Percentiles rank a stretch among this genome's conserved stretches.
Conservation (phyloP, 1,139 yeast species). For the Nakaseomyces glabratus region DNA sequence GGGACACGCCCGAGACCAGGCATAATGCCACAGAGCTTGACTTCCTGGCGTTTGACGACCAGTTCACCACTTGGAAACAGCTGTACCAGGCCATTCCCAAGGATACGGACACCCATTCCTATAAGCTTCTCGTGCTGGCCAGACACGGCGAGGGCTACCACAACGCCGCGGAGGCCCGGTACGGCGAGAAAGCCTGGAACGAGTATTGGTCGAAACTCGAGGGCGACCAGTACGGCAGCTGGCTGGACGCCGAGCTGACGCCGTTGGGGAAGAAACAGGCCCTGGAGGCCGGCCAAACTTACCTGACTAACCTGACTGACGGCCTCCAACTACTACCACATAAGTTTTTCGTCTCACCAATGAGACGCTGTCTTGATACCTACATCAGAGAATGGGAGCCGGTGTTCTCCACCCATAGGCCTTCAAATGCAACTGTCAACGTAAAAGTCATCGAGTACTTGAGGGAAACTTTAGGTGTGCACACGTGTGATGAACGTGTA, state of each 20-base stretch:
- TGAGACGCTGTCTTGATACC: constrained; percentile 54
- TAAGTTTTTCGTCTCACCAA: constrained; percentile 52
- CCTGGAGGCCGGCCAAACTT: constrained; percentile 36
- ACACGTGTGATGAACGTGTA: constrained; percentile 55
- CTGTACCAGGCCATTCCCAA: too few relatives aligned
- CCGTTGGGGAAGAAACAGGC: constrained; percentile 49
- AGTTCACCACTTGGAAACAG: too few relatives aligned
- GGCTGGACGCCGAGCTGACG: constrained; percentile 38
- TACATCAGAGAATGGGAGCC: constrained; percentile 51
- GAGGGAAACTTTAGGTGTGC: constrained; percentile 61
- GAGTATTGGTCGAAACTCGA: constrained; percentile 46
- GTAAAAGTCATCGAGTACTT: constrained; percentile 41
- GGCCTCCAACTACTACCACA: constrained; percentile 44
- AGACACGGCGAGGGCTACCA: constrained; percentile 79
- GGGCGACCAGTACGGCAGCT: constrained; percentile 26
- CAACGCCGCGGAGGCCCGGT: constrained; percentile 49
- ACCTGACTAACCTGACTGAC: constrained; percentile 38
- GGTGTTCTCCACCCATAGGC: constrained; percentile 22
- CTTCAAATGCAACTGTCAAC: constrained; percentile 8
- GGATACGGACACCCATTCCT: constrained; percentile 15
- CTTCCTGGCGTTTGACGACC: too few relatives aligned
- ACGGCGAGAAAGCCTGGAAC: constrained; percentile 53
- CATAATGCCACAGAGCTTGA: too few relatives aligned
- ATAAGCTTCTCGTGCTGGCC: constrained; percentile 54
- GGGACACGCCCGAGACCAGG: too few relatives aligned